Evolutionary conservation across 208 protist genomes (phyloP).

Genomic region (Trypanosoma scelopori): DNA sequence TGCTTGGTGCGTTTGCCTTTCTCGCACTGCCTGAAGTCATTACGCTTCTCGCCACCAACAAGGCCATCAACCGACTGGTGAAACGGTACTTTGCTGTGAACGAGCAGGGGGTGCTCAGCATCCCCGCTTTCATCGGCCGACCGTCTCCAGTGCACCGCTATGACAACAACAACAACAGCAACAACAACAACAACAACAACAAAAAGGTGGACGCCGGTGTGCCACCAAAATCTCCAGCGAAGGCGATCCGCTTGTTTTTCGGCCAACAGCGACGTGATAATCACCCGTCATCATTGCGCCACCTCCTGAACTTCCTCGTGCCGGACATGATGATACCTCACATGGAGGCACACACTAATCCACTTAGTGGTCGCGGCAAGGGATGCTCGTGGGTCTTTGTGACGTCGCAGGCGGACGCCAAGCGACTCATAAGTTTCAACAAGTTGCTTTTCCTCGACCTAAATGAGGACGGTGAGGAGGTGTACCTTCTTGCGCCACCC

Average conservation of each 20-base stretch:
- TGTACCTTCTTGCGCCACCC: slow-evolving; percentile 23
- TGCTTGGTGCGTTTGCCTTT: slow-evolving; percentile 12
- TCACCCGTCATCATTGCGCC: slow-evolving; percentile 23
- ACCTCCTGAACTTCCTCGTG: slow-evolving; percentile 19
- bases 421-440: slow-evolving; percentile 18
- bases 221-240: background rate
- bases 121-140: slow-evolving; percentile 22
- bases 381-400: slow-evolving; percentile 30
- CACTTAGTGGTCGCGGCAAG: slow-evolving; percentile 13
- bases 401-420: slow-evolving; percentile 9
- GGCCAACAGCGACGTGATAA: slow-evolving; percentile 27
- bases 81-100: slow-evolving; percentile 16
- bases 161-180: background rate
- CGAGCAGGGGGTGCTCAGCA: slow-evolving; percentile 20
- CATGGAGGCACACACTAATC: slow-evolving; percentile 31
- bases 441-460: slow-evolving; percentile 27
- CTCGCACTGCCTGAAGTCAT: slow-evolving; percentile 20
- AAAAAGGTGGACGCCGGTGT: background rate
- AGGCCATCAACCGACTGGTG: background rate
- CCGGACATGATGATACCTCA: slow-evolving; percentile 23
- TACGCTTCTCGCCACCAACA: slow-evolving; percentile 10
- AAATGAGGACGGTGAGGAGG: slow-evolving; percentile 4
- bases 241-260: slow-evolving; percentile 27
- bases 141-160: background rate
- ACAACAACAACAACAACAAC: background rate